Base-by-base conservation (phyloP, 345 rosid species). In the Populus tremula region DNA sequence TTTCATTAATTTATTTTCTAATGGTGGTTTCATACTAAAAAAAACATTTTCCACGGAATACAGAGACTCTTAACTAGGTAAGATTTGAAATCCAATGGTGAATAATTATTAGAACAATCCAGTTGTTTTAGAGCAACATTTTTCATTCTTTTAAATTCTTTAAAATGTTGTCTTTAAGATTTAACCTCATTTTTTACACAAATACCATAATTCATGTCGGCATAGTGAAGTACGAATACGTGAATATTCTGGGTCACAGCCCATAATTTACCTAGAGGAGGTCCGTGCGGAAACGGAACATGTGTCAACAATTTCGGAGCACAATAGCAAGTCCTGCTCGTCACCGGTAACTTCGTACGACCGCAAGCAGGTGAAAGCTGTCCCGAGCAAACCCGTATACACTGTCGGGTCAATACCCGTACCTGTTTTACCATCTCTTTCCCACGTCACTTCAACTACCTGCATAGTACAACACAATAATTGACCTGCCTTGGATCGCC, bases 401-500 rank as follows among this genome's bases (percentile, higher is more conserved):
- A 88, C 91, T 33, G 98, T 93, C 82, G 91, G 91, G 80, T 93
- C 96, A 61, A 70, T 8, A 7, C 75, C 80, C 73, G 33, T 16
- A 61, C 50, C 83, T 79, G 82, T 20, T 10, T 50, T 76, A 21
- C 77, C 79, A 38, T 68, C 38, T 1, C 75, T 77, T 79, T 71
- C 77, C 97, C 97, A 88, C 73, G 96, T 91, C 59, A 76, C 84
- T 74, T 87, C 89, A 78, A 93, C 91, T 67, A 91, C 92, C 94
- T 92, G 70, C 70, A 70, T 45, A 18, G 61, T 8, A 20, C 12
- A 10, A 20, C 41, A 8, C 54, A 71, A 45, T 16, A 71, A 49
- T 9, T 31, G 11, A 8, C 1, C 61, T 5, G 9, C 17, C 17
- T 18, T 35, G 0, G 20, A 2, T 76, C 9, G 61, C 29, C 63